Conservation (phyloP, 202 grass and related monocot species). For the Thinopyrum obtusiflorum region DNA sequence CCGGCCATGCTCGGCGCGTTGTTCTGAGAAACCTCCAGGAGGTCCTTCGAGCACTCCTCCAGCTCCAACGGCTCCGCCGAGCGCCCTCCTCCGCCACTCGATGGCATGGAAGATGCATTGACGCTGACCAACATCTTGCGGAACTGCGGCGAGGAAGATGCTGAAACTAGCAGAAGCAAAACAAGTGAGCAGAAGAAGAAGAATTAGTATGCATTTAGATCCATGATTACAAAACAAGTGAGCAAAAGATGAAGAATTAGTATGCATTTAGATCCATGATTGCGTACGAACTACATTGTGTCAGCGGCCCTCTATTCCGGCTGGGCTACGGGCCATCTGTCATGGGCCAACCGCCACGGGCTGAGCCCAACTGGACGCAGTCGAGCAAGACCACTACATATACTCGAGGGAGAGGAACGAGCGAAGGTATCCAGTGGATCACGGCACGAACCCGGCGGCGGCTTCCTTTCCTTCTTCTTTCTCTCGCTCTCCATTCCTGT, state of each 20-base stretch:
- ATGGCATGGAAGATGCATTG: neutral
- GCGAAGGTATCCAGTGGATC: no score
- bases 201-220: neutral
- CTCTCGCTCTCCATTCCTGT: no score
- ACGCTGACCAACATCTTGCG: constrained; percentile 20
- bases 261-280: no score
- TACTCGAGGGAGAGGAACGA: no score
- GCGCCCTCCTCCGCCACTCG: neutral
- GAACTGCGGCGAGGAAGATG: neutral
- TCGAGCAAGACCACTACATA: no score
- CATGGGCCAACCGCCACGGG: no score
- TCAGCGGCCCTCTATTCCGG: no score
- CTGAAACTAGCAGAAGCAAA: neutral
- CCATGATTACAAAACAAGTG: neutral
- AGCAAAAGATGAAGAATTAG: no score
- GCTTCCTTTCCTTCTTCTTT: no score
- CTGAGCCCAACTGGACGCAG: no score
- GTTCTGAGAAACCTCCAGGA: constrained; percentile 15
- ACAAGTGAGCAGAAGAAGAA: neutral
- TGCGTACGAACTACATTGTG: neutral
- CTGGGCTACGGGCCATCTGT: no score
- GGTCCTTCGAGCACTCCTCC: constrained; percentile 12
- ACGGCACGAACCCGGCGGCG: no score
- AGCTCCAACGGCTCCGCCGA: neutral
- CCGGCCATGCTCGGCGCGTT: neutral